These are phyloP conservation scores for Hanseniaspora taiwanica DNA, from an alignment of 805 yeast species.

Conservation along the genomic window DNA sequence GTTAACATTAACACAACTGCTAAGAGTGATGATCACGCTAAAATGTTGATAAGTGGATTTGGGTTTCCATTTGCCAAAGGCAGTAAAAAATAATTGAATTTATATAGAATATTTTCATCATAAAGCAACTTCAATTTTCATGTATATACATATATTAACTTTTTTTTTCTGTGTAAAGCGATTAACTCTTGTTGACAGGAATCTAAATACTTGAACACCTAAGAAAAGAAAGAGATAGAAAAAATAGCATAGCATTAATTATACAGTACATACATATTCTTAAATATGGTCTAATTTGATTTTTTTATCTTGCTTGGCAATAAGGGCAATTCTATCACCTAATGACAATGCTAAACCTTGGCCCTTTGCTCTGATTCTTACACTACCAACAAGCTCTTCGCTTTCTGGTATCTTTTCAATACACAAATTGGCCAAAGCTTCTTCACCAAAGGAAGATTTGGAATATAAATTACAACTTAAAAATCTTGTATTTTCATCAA, in stretches of 20 bases:
- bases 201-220: too few relatives aligned
- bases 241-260: too few relatives aligned
- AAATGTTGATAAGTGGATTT: slow-evolving; percentile 65
- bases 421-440: slow-evolving; percentile 90
- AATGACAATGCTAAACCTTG: slow-evolving; percentile 92
- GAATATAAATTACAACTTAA: slow-evolving; percentile 91
- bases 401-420: slow-evolving; percentile 60
- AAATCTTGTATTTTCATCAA: slow-evolving; percentile 32
- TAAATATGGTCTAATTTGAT: slow-evolving; percentile 23
- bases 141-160: neutral
- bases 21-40: slow-evolving; percentile 80
- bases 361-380: slow-evolving; percentile 92
- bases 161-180: too few relatives aligned
- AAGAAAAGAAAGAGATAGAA: too few relatives aligned
- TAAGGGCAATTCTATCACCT: slow-evolving; percentile 86
- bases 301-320: slow-evolving; percentile 46
- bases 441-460: slow-evolving; percentile 90
- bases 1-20: slow-evolving; percentile 79
- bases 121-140: too few relatives aligned
- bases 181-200: too few relatives aligned
- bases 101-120: neutral
- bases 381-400: slow-evolving; percentile 82
- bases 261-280: too few relatives aligned
- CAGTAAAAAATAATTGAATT: neutral
- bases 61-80: slow-evolving; percentile 53